Conservation (phyloP, 805 yeast species). For the Metschnikowia corniflorae region DNA sequence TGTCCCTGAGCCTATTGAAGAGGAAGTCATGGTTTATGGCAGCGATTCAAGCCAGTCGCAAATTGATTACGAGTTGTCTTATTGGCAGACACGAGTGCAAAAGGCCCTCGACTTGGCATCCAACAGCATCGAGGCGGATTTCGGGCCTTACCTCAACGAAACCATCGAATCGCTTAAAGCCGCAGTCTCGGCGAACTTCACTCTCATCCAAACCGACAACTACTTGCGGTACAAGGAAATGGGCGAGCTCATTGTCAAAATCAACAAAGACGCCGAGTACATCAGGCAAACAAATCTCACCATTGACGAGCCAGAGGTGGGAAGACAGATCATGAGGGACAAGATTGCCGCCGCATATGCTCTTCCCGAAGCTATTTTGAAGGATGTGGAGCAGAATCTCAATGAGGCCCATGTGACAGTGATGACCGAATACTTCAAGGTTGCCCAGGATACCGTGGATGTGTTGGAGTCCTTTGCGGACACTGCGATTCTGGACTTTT, state of each 20-base stretch:
- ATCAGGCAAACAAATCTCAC: constrained; percentile 21
- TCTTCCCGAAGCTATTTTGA: constrained; percentile 21
- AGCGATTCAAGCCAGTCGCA: constrained; percentile 11
- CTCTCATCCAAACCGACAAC: constrained; percentile 26
- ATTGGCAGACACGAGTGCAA: constrained; percentile 33
- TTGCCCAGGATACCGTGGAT: constrained; percentile 49
- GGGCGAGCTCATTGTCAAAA: constrained; percentile 26
- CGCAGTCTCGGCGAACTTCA: constrained; percentile 24
- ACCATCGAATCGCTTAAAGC: constrained; percentile 25
- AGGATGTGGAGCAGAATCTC: constrained; percentile 24
- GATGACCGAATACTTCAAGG: constrained; percentile 28
- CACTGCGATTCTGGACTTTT: constrained; percentile 59
- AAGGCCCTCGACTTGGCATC: constrained; percentile 33
- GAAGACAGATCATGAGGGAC: constrained; percentile 38
- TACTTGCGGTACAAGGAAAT: constrained; percentile 30
- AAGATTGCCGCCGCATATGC: constrained; percentile 25
- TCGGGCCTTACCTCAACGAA: constrained; percentile 24
- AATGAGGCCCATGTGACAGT: constrained; percentile 26
- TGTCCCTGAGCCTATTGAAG: background rate
- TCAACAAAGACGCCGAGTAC: constrained; percentile 33
- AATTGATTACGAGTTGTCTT: constrained; percentile 29
- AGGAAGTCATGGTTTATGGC: constrained; percentile 6
- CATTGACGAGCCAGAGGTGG: constrained; percentile 13
- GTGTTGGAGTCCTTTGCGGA: constrained; percentile 74
- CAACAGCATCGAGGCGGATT: constrained; percentile 30